phyloP scores from a whole-genome alignment of 1,284 basidiomycete genomes.

The Pyrrhoderma noxium region DNA sequence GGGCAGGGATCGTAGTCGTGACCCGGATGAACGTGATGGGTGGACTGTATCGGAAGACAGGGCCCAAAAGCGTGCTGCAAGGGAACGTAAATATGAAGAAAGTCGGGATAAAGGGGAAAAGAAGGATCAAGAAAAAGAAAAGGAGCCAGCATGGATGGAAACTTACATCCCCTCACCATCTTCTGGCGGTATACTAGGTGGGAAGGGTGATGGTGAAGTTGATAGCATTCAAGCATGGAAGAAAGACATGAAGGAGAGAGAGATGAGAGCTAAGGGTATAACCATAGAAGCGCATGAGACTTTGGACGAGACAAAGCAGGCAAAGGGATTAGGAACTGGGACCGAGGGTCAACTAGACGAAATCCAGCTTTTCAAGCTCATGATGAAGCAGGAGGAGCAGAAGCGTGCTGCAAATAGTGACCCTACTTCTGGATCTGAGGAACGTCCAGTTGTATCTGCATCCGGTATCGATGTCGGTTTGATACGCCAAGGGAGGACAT shows the following conservation, averaged over 20 bases:
- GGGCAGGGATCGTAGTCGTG: slow-evolving; percentile 31
- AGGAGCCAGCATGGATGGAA: slow-evolving; percentile 89
- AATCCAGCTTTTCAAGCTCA: slow-evolving; percentile 77
- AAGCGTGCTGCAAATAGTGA: slow-evolving; percentile 31
- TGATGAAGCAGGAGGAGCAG: slow-evolving; percentile 79
- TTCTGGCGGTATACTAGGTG: slow-evolving; percentile 56
- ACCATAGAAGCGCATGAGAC: slow-evolving; percentile 23
- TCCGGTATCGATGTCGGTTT: background rate
- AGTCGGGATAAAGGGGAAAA: slow-evolving; percentile 44
- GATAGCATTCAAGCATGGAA: slow-evolving; percentile 90
- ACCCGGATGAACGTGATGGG: slow-evolving; percentile 28
- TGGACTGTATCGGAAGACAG: slow-evolving; percentile 59
- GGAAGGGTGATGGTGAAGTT: slow-evolving; percentile 54
- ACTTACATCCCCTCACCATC: slow-evolving; percentile 60
- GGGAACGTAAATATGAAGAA: slow-evolving; percentile 45
- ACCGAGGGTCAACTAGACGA: slow-evolving; percentile 53
- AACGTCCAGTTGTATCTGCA: background rate
- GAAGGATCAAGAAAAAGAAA: slow-evolving; percentile 61
- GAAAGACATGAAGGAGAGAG: slow-evolving; percentile 79
- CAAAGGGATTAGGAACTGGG: slow-evolving; percentile 26
- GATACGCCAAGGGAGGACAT: slow-evolving; percentile 1
- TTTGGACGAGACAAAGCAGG: slow-evolving; percentile 9
- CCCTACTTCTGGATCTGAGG: background rate
- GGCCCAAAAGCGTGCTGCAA: slow-evolving; percentile 37
- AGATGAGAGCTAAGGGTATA: slow-evolving; percentile 37